phyloP scores from a whole-genome alignment of 1,139 yeast genomes.

The Eremothecium coryli region DNA sequence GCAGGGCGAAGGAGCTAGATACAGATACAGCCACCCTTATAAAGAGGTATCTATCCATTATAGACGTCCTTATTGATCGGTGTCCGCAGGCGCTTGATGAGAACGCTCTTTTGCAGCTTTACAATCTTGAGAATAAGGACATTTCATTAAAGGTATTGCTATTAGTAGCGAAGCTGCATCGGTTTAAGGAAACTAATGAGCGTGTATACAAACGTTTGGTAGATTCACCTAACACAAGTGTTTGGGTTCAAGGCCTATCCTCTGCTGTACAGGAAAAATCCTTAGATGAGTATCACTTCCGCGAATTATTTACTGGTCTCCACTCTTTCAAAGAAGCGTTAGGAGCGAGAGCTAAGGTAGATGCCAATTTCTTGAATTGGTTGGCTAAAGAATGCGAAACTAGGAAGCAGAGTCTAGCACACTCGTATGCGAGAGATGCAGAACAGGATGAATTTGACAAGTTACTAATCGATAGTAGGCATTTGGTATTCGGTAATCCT shows the following conservation, averaged over 20 bases:
- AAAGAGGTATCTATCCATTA: constrained; percentile 25
- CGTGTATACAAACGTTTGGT: constrained; percentile 10
- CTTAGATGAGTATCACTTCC: constrained; percentile 36
- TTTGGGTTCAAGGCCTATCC: constrained; percentile 23
- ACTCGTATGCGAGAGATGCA: constrained; percentile 22
- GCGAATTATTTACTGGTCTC: constrained; percentile 38
- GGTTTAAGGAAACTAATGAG: not conserved
- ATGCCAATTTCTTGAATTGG: constrained; percentile 48
- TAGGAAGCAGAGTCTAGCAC: constrained; percentile 30
- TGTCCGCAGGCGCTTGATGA: constrained; percentile 13
- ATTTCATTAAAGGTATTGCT: constrained; percentile 26
- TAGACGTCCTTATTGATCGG: constrained; percentile 17
- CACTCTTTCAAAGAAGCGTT: constrained; percentile 30
- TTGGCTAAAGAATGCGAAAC: constrained; percentile 42
- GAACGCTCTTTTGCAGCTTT: constrained; percentile 15
- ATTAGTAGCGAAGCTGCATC: constrained; percentile 18
- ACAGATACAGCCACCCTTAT: constrained; percentile 10
- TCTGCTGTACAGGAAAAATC: constrained; percentile 23
- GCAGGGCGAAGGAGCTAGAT: constrained; percentile 1
- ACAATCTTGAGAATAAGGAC: constrained; percentile 22
- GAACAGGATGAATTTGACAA: constrained; percentile 36
- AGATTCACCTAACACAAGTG: constrained; percentile 12
- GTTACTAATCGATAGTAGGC: constrained; percentile 50
- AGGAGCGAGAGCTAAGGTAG: constrained; percentile 24
- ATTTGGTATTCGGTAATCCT: constrained; percentile 71